Evolutionary conservation across 1,284 basidiomycete genomes (phyloP), one percentile per base, ranked within the genome.

Genomic region (Tranzscheliella williamsii): DNA sequence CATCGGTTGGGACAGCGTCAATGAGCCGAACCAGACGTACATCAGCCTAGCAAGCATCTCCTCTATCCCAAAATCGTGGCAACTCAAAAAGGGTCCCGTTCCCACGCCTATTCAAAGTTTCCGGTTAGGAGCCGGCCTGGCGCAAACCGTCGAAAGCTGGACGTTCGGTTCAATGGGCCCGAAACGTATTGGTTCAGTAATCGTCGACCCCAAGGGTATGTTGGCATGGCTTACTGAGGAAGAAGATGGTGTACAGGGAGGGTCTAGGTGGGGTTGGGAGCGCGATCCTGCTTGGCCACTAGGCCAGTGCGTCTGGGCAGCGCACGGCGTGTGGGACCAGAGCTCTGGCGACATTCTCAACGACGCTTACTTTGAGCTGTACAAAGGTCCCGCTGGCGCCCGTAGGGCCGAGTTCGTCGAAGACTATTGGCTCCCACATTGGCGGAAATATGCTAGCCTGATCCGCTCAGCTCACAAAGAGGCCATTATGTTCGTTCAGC

Each of bases 1-100:
- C 20, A 86, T 97, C 47, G 94, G 94, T 0, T 97, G 94, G 94
- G 94, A 98, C 76, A 89, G 87, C 68, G 81, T 97, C 79, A 97
- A 97, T 77, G 94, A 98, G 78, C 93, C 94, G 0, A 87, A 86
- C 36, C 90, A 92, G 61, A 94, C 93, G 0, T 82, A 93, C 49
- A 84, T 89, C 37, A 89, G 89, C 1, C 86, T 87, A 76, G 79
- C 82, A 1, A 85, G 93, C 75, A 55, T 80, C 32, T 53, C 57
- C 22, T 35, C 44, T 29, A 67, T 76, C 32, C 75, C 78, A 6
- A 70, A 75, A 35, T 69, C 74, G 26, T 70, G 65, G 50, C 54
- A 58, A 24, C 81, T 97, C n/a, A 77, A 78, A 24, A 92, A 90
- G 73, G 94, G 93, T 0, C 86, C 90, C 0, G 83, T 86, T 43